Base-by-base conservation (phyloP, 306 rosid species). In the Leucaena leucocephala region DNA sequence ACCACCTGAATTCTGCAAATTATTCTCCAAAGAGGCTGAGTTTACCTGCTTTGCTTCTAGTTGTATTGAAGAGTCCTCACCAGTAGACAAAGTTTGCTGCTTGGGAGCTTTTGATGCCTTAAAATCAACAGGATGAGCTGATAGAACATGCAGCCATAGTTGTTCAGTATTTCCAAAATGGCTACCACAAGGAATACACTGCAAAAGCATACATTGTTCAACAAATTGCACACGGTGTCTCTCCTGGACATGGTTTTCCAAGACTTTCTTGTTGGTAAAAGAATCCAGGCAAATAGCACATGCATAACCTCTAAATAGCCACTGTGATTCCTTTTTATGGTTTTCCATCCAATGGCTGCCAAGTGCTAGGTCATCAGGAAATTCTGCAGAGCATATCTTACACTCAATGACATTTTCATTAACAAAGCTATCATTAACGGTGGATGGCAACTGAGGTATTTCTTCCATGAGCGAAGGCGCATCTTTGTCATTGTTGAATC, bases 301-400 rank as follows among this genome's bases (percentile, higher is more conserved):
- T 16, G 98, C 97, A 83, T 91, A 84, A 55, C 99, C 98, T 88
- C 99, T 86, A 83, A 93, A 96, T 66, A 96, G 87, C 99, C 98
- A 93, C 76, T 96, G 99, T 34, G 99, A 97, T 90, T 96, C 99
- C 90, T 91, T 95, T 83, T 93, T 91, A 88, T 96, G 99, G 87
- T 81, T 80, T 57, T 90, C 96, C 98, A 91, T 96, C 97, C 96
- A 93, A 83, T 96, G 99, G 83, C 70, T 80, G 72, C 98, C 97
- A 62, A 96, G 96, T 54, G 88, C 81, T 84, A 90, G 89, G 80
- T 88, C 96, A 80, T 91, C 92, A 74, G 76, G 76, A 90, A 91
- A 93, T 76, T 83, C 89, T 63, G 88, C 82, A 0, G 86, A 87
- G 83, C 99, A 96, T 70, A 91, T 63, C 92, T 96, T 96, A 89